Conservation (phyloP, 176 grass and related monocot species). For the Aechmea fasciata region DNA sequence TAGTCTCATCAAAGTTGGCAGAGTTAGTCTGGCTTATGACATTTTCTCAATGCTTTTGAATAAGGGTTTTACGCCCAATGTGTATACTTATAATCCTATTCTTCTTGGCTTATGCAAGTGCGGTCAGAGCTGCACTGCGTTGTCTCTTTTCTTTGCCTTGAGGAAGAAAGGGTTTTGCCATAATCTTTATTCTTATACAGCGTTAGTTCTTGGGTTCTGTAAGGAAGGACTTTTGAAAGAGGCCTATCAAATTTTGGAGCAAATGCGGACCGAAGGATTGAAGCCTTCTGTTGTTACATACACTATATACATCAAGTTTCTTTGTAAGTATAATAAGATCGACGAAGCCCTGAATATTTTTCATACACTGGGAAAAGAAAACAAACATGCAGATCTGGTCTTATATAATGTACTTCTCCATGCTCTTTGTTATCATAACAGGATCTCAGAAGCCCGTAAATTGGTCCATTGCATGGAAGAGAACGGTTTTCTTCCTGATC, state of each 20-base stretch:
- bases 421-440: slow-evolving; percentile 13
- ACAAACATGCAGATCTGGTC: slow-evolving; percentile 15
- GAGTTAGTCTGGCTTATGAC: neutral
- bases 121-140: neutral
- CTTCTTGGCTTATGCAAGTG: slow-evolving; percentile 11
- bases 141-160: slow-evolving; percentile 22
- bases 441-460: slow-evolving; percentile 2
- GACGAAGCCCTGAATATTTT: slow-evolving; percentile 19
- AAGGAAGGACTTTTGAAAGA: slow-evolving; percentile 26
- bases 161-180: slow-evolving; percentile 25
- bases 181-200: slow-evolving; percentile 23
- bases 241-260: slow-evolving; percentile 18
- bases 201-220: slow-evolving; percentile 19
- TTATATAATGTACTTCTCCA: slow-evolving; percentile 26
- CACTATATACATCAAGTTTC: slow-evolving; percentile 18
- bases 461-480: slow-evolving; percentile 22
- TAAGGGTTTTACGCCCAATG: neutral
- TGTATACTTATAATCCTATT: slow-evolving; percentile 4
- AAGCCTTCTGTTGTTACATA: slow-evolving; percentile 27
- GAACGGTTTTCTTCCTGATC: slow-evolving; percentile 1
- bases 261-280: slow-evolving; percentile 18
- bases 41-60: slow-evolving; percentile 6
- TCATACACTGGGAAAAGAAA: slow-evolving; percentile 13
- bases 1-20: slow-evolving; percentile 1
- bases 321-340: slow-evolving; percentile 12